phyloP scores from a whole-genome alignment of 805 yeast genomes.

The Nakazawaea ambrosiae region DNA sequence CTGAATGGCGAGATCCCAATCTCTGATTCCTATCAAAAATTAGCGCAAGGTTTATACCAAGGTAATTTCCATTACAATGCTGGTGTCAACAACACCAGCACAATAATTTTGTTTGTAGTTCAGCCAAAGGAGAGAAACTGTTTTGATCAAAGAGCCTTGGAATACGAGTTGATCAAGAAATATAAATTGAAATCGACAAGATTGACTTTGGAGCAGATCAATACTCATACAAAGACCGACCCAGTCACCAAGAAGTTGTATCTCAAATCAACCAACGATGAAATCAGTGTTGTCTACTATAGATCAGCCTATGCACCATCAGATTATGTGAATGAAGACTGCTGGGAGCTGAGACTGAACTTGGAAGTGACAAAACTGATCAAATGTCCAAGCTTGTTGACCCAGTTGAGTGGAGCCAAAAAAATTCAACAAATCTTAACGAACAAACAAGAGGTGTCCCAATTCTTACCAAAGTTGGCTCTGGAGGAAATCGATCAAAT shows the following conservation, averaged over 20 bases:
- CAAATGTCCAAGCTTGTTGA: slow-evolving; percentile 84
- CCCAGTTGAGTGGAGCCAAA: slow-evolving; percentile 90
- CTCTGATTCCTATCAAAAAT: slow-evolving; percentile 52
- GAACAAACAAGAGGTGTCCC: slow-evolving; percentile 35
- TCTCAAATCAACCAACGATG: slow-evolving; percentile 50
- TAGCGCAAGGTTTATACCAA: slow-evolving; percentile 64
- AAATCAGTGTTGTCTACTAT: slow-evolving; percentile 83
- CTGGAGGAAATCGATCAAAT: slow-evolving; percentile 26
- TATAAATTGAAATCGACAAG: slow-evolving; percentile 59
- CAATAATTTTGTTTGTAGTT: slow-evolving; percentile 67
- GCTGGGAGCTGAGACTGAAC: slow-evolving; percentile 72
- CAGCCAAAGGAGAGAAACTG: slow-evolving; percentile 85
- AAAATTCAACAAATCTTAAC: slow-evolving; percentile 90
- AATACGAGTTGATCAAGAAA: slow-evolving; percentile 53
- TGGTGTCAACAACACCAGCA: slow-evolving; percentile 22
- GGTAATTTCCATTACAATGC: slow-evolving; percentile 55
- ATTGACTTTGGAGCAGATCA: slow-evolving; percentile 56
- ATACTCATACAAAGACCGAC: slow-evolving; percentile 32
- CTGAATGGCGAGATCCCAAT: slow-evolving; percentile 45
- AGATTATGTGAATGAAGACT: slow-evolving; percentile 59
- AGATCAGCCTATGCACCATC: slow-evolving; percentile 84
- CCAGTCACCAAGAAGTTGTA: slow-evolving; percentile 38
- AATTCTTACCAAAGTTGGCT: slow-evolving; percentile 34
- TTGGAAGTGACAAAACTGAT: slow-evolving; percentile 76
- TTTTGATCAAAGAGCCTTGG: slow-evolving; percentile 85